Evolutionary conservation across 495 filamentous ascomycete species (phyloP).

Genomic region (Aspergillus funiculosus): DNA sequence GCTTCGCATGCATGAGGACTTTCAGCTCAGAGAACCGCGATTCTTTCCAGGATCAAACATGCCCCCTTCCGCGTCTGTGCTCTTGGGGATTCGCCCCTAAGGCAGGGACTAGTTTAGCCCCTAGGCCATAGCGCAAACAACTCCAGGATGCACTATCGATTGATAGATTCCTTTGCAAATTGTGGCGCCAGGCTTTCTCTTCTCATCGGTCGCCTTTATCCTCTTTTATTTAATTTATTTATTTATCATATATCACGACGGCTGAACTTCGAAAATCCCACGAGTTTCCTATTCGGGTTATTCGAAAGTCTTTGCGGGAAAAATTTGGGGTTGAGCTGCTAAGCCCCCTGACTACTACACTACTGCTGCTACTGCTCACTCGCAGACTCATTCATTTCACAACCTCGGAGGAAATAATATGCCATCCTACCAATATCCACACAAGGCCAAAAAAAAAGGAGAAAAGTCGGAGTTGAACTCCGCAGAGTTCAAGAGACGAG

Average conservation of each 20-base stretch:
- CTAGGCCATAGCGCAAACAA: background rate
- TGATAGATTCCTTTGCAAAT: slow-evolving; percentile 11
- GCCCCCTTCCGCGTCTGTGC: slow-evolving; percentile 13
- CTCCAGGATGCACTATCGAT: slow-evolving; percentile 19
- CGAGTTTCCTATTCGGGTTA: background rate
- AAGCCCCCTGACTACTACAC: background rate
- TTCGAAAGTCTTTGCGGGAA: background rate
- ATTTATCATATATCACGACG: slow-evolving; percentile 8
- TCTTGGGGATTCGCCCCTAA: slow-evolving; percentile 11
- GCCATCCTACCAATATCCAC: too few species aligned
- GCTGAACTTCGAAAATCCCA: background rate
- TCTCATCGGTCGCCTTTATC: background rate
- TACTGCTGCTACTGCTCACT: too few species aligned
- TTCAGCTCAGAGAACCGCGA: slow-evolving; percentile 3
- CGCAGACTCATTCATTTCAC: too few species aligned
- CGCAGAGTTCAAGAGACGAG: too few species aligned
- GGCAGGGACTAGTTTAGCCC: slow-evolving; percentile 23
- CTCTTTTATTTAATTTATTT: slow-evolving; percentile 7
- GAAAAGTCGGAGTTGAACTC: too few species aligned
- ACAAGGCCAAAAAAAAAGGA: too few species aligned
- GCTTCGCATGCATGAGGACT: slow-evolving; percentile 17
- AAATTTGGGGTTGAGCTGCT: background rate
- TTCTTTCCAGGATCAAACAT: background rate
- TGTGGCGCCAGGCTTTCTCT: slow-evolving; percentile 16
- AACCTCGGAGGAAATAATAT: too few species aligned